phyloP scores from a whole-genome alignment of 2,329 filamentous ascomycete species.

The Pseudogymnoascus sp. region DNA sequence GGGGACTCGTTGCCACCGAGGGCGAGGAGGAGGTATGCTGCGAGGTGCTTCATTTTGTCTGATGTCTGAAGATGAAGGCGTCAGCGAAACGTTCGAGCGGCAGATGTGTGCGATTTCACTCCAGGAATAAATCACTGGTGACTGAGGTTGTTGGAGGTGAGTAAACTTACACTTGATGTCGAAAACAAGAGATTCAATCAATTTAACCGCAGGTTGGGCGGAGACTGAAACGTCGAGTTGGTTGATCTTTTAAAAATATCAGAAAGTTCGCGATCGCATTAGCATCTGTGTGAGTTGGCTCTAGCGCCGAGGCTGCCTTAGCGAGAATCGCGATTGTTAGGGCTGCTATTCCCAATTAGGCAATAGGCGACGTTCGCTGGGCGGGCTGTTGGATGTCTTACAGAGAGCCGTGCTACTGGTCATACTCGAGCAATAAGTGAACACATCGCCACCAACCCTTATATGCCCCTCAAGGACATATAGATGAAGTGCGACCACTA shows the following conservation, averaged over 20 bases:
- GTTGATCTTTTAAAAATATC: slow-evolving; percentile 11
- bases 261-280: slow-evolving; percentile 6
- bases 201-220: slow-evolving; percentile 96
- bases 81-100: neutral
- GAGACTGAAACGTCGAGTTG: slow-evolving; percentile 98
- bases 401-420: neutral
- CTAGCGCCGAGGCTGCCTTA: slow-evolving; percentile 8
- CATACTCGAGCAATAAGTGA: slow-evolving; percentile 6
- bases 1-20: slow-evolving; percentile 89
- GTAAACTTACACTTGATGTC: slow-evolving; percentile 22
- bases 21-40: slow-evolving; percentile 94
- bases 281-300: neutral
- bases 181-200: slow-evolving; percentile 93
- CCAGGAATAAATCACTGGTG: slow-evolving; percentile 1
- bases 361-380: neutral
- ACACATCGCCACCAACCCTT: slow-evolving; percentile 5
- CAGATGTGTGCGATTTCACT: neutral
- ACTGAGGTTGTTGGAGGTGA: neutral
- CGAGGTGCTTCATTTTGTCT: slow-evolving; percentile 97
- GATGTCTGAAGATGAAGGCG: slow-evolving; percentile 25
- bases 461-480: neutral
- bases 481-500: neutral
- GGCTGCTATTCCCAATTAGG: slow-evolving; percentile 7
- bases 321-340: slow-evolving; percentile 9
- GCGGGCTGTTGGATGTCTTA: slow-evolving; percentile 3